Conservation (phyloP, 495 filamentous ascomycete species). For the Polyplosphaeria fusca region DNA sequence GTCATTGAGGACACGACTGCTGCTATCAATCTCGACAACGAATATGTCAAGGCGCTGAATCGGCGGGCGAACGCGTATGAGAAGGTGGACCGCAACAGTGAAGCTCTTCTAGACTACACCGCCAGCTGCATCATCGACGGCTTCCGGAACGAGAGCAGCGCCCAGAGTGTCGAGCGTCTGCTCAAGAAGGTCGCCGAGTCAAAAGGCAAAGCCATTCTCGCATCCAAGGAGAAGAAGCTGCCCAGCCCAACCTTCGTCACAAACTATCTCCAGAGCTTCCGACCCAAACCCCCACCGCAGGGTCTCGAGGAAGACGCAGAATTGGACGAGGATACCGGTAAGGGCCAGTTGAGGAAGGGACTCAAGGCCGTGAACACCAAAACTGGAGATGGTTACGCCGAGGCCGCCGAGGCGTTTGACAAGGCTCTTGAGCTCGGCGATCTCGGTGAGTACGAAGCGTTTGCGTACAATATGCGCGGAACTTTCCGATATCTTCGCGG, state of each 20-base stretch:
- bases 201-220: slow-evolving; percentile 84
- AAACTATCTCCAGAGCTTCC: slow-evolving; percentile 99
- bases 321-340: slow-evolving; percentile 71
- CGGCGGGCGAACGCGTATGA: slow-evolving; percentile 94
- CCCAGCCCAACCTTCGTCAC: slow-evolving; percentile 94
- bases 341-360: slow-evolving; percentile 79
- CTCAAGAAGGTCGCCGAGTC: slow-evolving; percentile 95
- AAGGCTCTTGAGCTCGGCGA: slow-evolving; percentile 78
- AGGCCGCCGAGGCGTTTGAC: slow-evolving; percentile 80
- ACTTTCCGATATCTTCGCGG: slow-evolving; percentile 92
- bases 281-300: slow-evolving; percentile 68
- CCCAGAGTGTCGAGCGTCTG: slow-evolving; percentile 84
- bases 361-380: slow-evolving; percentile 75
- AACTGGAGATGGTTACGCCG: slow-evolving; percentile 84
- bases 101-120: slow-evolving; percentile 94
- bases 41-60: slow-evolving; percentile 97
- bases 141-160: slow-evolving; percentile 85
- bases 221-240: slow-evolving; percentile 72
- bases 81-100: slow-evolving; percentile 82
- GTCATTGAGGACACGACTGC: slow-evolving; percentile 96
- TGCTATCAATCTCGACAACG: slow-evolving; percentile 82
- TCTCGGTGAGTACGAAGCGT: slow-evolving; percentile 74
- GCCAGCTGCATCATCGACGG: slow-evolving; percentile 98
- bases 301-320: slow-evolving; percentile 79
- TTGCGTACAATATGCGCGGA: slow-evolving; percentile 92